Base-by-base conservation (phyloP, 208 protist species). In the Wallacemonas rigidus region DNA sequence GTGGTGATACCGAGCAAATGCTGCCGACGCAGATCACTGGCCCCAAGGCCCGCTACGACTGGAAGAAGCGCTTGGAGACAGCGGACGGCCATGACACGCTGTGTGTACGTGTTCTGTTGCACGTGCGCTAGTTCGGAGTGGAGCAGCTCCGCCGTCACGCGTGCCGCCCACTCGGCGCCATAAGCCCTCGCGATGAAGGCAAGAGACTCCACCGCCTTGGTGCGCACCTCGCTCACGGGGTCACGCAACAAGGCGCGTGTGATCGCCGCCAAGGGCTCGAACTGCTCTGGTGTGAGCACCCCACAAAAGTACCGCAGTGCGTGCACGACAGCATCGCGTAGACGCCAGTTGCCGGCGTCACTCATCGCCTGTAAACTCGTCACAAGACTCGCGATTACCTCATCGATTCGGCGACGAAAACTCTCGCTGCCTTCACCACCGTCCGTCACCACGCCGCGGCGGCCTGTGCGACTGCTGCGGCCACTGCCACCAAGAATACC, bases 321-420 rank as follows among this genome's bases (percentile, higher is more conserved):
- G 51, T 75, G 69, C 35, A 89, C 81, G 3, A 85, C 81, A 8
- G 82, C 80, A 41, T 91, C 78, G 53, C 90, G 87, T 54, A 90
- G 75, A 43, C 88, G 85, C 88, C 90, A 95, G 77, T 89, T 95
- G 44, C 75, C 75, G 3, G 89, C 86, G 60, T 83, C 80, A 35
- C 86, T 83, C 39, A 92, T 82, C 62, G 53, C 44, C 60, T 76
- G 70, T 8, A 94, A 67, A 44, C 81, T 72, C 5, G 76, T 69
- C 43, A 86, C 72, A 51, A 92, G 74, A 43, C 57, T 60, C 9
- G 45, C 53, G 6, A 85, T 74, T 8, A 87, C 79, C 14, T 63
- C 8, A 38, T 77, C 67, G 45, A 74, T 75, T 17, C 80, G 71
- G 45, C 76, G 54, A 14, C 61, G 70, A 35, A 74, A 61, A 36